These are phyloP conservation scores for Ogataea corticis DNA, from an alignment of 805 yeast species.

Conservation along the genomic window DNA sequence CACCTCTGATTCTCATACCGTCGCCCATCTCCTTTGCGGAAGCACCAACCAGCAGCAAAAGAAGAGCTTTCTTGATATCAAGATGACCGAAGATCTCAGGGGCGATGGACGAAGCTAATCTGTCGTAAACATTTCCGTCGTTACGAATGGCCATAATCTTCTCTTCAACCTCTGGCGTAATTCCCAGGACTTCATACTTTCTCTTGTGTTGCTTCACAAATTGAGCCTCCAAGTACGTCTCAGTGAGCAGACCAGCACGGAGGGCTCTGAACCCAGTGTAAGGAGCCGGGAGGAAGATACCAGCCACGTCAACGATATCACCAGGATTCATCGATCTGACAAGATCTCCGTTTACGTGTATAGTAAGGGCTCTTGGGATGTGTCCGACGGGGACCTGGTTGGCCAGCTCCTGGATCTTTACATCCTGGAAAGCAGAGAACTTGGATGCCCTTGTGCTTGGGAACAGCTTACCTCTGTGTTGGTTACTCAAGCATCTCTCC, in stretches of 20 bases:
- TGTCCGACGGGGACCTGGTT: slow-evolving; percentile 98
- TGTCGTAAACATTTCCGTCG: slow-evolving; percentile 73
- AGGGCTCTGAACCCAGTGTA: slow-evolving; percentile 94
- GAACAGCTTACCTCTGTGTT: slow-evolving; percentile 83
- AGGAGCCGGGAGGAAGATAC: slow-evolving; percentile 90
- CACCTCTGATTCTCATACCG: slow-evolving; percentile 97
- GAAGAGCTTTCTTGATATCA: slow-evolving; percentile 89
- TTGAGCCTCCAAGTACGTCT: slow-evolving; percentile 90
- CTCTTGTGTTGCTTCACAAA: slow-evolving; percentile 83
- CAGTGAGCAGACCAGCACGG: slow-evolving; percentile 90
- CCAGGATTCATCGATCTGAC: slow-evolving; percentile 91
- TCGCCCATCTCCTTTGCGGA: slow-evolving; percentile 93
- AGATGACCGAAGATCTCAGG: slow-evolving; percentile 96
- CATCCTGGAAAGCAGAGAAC: slow-evolving; percentile 93
- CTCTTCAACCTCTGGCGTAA: slow-evolving; percentile 55
- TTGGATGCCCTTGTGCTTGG: slow-evolving; percentile 96
- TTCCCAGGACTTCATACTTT: slow-evolving; percentile 67
- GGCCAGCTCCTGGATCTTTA: slow-evolving; percentile 90
- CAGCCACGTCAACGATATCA: slow-evolving; percentile 89
- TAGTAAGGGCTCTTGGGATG: slow-evolving; percentile 83
- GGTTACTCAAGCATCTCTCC: slow-evolving; percentile 71
- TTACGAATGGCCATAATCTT: slow-evolving; percentile 55
- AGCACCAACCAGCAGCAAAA: slow-evolving; percentile 88
- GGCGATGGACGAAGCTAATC: slow-evolving; percentile 86
- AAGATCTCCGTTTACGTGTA: slow-evolving; percentile 89